Conservation (phyloP, 768 basidiomycete species). For the Tricholoma sp. region DNA sequence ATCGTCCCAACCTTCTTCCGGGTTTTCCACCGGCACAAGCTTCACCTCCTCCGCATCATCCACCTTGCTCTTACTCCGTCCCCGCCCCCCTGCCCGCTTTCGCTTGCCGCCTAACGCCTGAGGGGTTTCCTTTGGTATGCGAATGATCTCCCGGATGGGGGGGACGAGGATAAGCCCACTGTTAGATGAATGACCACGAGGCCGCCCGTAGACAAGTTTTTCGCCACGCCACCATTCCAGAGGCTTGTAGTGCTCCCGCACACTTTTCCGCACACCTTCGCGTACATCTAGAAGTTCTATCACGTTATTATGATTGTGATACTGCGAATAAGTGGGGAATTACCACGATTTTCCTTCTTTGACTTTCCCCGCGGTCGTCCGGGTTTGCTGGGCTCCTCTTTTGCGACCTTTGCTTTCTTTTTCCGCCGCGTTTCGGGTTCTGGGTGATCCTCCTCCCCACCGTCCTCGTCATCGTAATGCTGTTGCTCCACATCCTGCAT, state of each 20-base stretch:
- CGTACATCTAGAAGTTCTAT: slow-evolving; percentile 24
- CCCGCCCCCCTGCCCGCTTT: slow-evolving; percentile 33
- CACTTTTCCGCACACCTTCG: slow-evolving; percentile 64
- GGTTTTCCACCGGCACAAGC: slow-evolving; percentile 32
- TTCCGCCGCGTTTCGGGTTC: slow-evolving; percentile 24
- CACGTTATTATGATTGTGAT: background rate
- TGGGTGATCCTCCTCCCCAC: slow-evolving; percentile 24
- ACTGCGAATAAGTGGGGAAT: slow-evolving; percentile 3
- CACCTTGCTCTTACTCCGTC: slow-evolving; percentile 54
- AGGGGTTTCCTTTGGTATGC: slow-evolving; percentile 39
- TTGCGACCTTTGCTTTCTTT: slow-evolving; percentile 31
- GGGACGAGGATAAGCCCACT: slow-evolving; percentile 46
- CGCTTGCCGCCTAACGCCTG: slow-evolving; percentile 29
- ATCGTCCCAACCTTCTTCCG: slow-evolving; percentile 85
- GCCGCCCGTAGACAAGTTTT: slow-evolving; percentile 73
- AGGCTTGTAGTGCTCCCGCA: slow-evolving; percentile 63
- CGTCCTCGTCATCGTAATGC: slow-evolving; percentile 25
- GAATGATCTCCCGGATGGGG: slow-evolving; percentile 56
- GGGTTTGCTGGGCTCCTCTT: slow-evolving; percentile 16
- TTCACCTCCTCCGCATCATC: slow-evolving; percentile 37
- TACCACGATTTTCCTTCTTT: slow-evolving; percentile 41
- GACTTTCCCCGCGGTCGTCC: slow-evolving; percentile 20
- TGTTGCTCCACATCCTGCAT: slow-evolving; percentile 32
- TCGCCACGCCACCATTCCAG: slow-evolving; percentile 94
- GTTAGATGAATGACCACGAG: slow-evolving; percentile 26